Percentiles rank a stretch among this genome's conserved stretches.
Evolutionary conservation across 2,329 filamentous ascomycete genomes (phyloP).

Genomic region (Zymoseptoria brevis): DNA sequence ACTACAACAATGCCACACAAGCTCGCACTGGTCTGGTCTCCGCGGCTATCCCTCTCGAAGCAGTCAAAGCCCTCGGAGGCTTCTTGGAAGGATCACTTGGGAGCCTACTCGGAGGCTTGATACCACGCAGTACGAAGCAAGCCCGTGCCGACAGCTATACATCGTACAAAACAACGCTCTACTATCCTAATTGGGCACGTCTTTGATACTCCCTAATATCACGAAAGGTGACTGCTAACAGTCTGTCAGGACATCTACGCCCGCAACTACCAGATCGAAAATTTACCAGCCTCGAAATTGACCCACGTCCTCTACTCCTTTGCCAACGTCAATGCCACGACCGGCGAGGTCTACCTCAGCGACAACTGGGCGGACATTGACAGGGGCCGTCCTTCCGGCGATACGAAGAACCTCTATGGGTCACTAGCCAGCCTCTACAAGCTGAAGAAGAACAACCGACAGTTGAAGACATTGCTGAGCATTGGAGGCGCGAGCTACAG

Average conservation of each 20-base stretch:
- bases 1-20: neutral
- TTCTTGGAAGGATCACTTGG: no score
- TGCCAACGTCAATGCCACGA: conserved; percentile 70
- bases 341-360: conserved; percentile 66
- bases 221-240: no score
- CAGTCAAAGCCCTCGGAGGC: neutral
- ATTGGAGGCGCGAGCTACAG: conserved; percentile 79
- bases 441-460: conserved; percentile 65
- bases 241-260: conserved; percentile 48
- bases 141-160: neutral
- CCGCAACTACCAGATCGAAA: conserved; percentile 70
- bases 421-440: conserved; percentile 67
- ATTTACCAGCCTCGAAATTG: conserved; percentile 68
- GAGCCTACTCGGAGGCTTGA: no score
- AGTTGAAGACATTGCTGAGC: conserved; percentile 69
- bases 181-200: neutral
- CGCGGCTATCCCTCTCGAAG: neutral
- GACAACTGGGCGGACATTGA: conserved; percentile 63
- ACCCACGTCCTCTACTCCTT: conserved; percentile 92
- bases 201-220: no score
- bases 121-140: neutral
- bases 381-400: conserved; percentile 53
- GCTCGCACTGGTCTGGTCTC: neutral
- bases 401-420: conserved; percentile 65
- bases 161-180: neutral